phyloP scores from a whole-genome alignment of 495 filamentous ascomycete genomes.

The Podospora comata region DNA sequence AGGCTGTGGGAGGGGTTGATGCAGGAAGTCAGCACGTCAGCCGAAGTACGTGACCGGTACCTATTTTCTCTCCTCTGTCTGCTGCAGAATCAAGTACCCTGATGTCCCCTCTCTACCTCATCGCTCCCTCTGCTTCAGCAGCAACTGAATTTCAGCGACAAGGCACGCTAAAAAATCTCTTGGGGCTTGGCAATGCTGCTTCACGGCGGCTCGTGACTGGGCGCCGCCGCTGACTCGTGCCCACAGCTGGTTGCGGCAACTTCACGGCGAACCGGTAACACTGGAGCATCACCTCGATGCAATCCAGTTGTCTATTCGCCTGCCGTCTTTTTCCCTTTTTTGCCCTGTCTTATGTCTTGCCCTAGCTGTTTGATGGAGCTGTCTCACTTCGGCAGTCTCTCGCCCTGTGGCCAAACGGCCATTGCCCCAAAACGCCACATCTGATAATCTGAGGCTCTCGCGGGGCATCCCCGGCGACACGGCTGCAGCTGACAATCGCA shows the following conservation, averaged over 20 bases:
- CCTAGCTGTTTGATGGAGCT: neutral
- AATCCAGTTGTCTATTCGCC: neutral
- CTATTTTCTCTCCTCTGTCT: neutral
- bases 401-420: neutral
- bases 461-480: neutral
- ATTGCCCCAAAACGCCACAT: neutral
- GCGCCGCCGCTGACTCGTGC: constrained; percentile 19
- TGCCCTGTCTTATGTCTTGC: too few relatives aligned
- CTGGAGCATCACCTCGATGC: neutral
- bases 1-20: neutral
- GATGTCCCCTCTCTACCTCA: neutral
- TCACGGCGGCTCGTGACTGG: constrained; percentile 10
- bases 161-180: constrained; percentile 27
- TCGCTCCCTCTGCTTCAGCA: neutral
- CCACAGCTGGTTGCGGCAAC: neutral
- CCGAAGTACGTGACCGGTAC: neutral
- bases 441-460: neutral
- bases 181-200: constrained; percentile 20
- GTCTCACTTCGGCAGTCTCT: neutral
- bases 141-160: neutral
- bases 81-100: neutral
- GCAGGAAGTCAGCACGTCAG: neutral
- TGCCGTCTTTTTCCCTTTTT: neutral
- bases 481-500: neutral
- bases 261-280: neutral